Evolutionary conservation across 2,329 filamentous ascomycete genomes (phyloP).

Genomic region (Acrodontium crateriforme): DNA sequence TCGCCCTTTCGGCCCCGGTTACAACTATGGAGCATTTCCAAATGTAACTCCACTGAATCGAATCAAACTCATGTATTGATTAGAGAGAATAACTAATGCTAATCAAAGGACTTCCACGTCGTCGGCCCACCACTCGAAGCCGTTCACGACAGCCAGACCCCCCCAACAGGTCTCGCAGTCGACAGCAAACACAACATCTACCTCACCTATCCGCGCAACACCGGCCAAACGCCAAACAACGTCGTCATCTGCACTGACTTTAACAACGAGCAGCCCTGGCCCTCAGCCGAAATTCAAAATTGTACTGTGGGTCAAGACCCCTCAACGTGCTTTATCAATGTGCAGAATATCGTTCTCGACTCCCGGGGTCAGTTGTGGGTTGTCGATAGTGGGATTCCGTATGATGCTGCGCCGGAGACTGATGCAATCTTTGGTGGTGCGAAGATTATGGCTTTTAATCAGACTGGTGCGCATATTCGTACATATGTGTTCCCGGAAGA

Average conservation of each 20-base stretch:
- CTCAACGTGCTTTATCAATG: slow-evolving; percentile 32
- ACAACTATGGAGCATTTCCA: slow-evolving; percentile 11
- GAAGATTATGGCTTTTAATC: slow-evolving; percentile 31
- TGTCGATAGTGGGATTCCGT: slow-evolving; percentile 28
- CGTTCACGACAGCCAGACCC: slow-evolving; percentile 24
- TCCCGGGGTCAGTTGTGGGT: slow-evolving; percentile 27
- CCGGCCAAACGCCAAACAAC: slow-evolving; percentile 23
- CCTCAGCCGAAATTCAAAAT: slow-evolving; percentile 27
- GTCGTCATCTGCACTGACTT: slow-evolving; percentile 27
- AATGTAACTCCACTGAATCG: too few species aligned
- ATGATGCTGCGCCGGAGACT: slow-evolving; percentile 10
- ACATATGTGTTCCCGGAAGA: slow-evolving; percentile 26
- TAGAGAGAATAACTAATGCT: too few species aligned
- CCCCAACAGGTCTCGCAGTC: slow-evolving; percentile 28
- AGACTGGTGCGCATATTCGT: slow-evolving; percentile 19
- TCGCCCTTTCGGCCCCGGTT: slow-evolving; percentile 11
- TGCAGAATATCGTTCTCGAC: slow-evolving; percentile 32
- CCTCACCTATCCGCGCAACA: slow-evolving; percentile 30
- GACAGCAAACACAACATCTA: slow-evolving; percentile 26
- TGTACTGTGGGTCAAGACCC: slow-evolving; percentile 25
- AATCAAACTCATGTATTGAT: too few species aligned
- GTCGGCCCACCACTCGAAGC: slow-evolving; percentile 24
- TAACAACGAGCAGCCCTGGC: slow-evolving; percentile 27
- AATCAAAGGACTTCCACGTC: slow-evolving; percentile 24
- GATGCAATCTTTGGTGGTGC: slow-evolving; percentile 23